Evolutionary conservation across 1,139 yeast genomes (phyloP).

Genomic region (Debaryomyces nepalensis): DNA sequence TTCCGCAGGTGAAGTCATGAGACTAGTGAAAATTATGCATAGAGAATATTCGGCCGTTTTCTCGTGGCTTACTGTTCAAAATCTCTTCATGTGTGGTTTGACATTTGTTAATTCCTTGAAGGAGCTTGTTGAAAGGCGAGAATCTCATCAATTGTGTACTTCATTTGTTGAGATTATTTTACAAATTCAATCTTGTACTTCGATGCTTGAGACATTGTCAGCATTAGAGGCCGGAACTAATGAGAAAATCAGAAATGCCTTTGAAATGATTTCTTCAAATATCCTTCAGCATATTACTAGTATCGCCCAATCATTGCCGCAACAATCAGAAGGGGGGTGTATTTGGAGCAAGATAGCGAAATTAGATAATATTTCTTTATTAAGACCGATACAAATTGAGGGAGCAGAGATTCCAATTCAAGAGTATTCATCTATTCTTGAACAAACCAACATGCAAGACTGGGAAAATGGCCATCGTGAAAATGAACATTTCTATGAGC

Average conservation of each 20-base stretch:
- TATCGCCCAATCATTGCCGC: conserved; percentile 12
- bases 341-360: conserved; percentile 17
- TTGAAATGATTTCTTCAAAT: conserved; percentile 18
- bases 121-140: conserved; percentile 15
- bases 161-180: conserved; percentile 14
- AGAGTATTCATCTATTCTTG: conserved; percentile 10
- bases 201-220: conserved; percentile 18
- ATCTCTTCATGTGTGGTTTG: conserved; percentile 20
- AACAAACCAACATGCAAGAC: conserved; percentile 7
- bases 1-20: conserved; percentile 21
- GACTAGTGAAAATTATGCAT: conserved; percentile 18
- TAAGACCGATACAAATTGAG: conserved; percentile 13
- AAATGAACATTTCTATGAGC: conserved; percentile 14
- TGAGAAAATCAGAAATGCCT: conserved; percentile 18
- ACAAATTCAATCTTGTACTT: conserved; percentile 18
- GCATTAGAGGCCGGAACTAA: conserved; percentile 17
- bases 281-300: conserved; percentile 15
- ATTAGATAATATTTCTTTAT: conserved; percentile 8
- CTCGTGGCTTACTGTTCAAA: conserved; percentile 19
- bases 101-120: conserved; percentile 17
- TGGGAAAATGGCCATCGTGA: conserved; percentile 8
- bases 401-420: conserved; percentile 13
- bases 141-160: conserved; percentile 1
- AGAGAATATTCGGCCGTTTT: conserved; percentile 18
- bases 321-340: conserved; percentile 10